Evolutionary conservation across 2,329 filamentous ascomycete species (phyloP), one percentile per base, ranked within the genome.

Genomic region (Verticillium albo-atrum): DNA sequence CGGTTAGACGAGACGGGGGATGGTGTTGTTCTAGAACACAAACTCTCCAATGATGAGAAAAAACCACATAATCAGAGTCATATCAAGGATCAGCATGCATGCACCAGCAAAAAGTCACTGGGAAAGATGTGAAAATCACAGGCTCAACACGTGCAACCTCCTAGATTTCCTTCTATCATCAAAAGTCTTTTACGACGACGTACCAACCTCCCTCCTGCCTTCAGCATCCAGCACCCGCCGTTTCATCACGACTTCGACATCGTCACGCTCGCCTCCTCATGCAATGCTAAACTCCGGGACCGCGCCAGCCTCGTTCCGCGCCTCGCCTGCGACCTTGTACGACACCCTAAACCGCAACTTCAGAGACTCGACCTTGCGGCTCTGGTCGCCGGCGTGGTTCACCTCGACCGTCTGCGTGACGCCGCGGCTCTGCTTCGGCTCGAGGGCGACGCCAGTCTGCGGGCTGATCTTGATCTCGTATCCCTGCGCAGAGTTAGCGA

Each of bases 261-360:
- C 30, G 4, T 6, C 30, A 32, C 30, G 30, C 30, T 32, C 30
- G 30, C 14, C 30, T 6, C 47, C 42, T 59, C 56, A 95, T 67
- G 86, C 84, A 68, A 97, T 83, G 50, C 87, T 88, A 69, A 97
- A 84, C 63, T 91, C 87, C 12, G 89, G 79, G 66, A 98, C 88
- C 76, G 94, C 91, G 5, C 94, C 94, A 78, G 89, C 91, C 75
- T 97, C 92, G 61, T 89, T 88, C 71, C 86, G 88, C 62, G 81
- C 71, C 69, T 88, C 84, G 3, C 76, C 80, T 3, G 85, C 89
- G 14, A 95, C 72, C 68, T 84, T 86, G 75, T 97, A 98, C 5
- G 89, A 86, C 27, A 91, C 86, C 67, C 91, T 91, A 91, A 93
- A 99, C 63, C 95, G 82, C 76, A 99, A 85, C 77, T 96, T 96